Evolutionary conservation across 192 early-diverging fungal species (phyloP), one percentile per base, ranked within the genome.

Genomic region (Fimicolochytrium jonesii): DNA sequence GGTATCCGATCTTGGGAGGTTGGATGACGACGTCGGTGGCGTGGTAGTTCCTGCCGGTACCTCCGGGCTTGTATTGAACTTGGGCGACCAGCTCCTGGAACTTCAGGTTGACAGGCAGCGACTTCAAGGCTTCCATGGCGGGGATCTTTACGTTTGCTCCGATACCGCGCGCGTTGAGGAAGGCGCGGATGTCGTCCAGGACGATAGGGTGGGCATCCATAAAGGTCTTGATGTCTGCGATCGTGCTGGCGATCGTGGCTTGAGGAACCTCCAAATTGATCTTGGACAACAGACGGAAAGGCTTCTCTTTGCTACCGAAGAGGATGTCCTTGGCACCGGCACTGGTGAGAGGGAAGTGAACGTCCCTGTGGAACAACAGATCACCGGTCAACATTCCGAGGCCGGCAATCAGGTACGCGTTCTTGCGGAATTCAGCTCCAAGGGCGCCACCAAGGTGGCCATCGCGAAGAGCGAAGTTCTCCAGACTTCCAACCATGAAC

Each of bases 381-480:
- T 63, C 50, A 48, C 52, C 52, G 4, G 63, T 11, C 22, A 61
- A 29, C 10, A 32, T 17, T 22, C 60, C 67, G 20, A 69, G 54
- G 11, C n/a, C 49, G 20, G 18, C 18, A 42, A 55, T 28, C 18
- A 69, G 15, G 4, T 20, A 5, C 11, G 37, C 44, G 49, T 56
- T 33, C 20, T 29, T 42, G 31, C 56, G 26, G 23, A 55, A 42
- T 17, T 42, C 32, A 10, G 39, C 50, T 23, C 43, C 59, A 46
- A 48, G 23, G 30, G 42, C 46, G n/a, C 50, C 62, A 13, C 36
- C 33, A 22, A 64, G 52, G 0, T 20, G 17, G 32, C 62, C 50
- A 42, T 55, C 69, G 11, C 47, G 42, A 25, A 70, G 49, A n/a
- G 36, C 26, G 48, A 67, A 43, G 59, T 71, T 59, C 11, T 61